Evolutionary conservation across 495 filamentous ascomycete genomes (phyloP).

Genomic region (Polyplosphaeria fusca): DNA sequence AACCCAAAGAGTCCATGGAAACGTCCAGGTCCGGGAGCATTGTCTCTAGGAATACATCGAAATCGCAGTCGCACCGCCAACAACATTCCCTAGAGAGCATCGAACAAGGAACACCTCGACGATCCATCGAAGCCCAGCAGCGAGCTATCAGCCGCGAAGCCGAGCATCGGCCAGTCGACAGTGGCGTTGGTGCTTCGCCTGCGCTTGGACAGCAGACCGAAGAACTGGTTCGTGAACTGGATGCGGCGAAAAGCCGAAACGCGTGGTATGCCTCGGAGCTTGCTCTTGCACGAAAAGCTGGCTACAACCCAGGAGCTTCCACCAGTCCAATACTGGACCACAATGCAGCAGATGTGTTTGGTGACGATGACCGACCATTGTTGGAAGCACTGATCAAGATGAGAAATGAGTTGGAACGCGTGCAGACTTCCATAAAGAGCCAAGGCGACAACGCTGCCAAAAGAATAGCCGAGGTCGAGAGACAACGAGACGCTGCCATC

Average conservation of each 20-base stretch:
- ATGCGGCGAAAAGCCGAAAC: conserved; percentile 75
- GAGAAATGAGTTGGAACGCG: conserved; percentile 74
- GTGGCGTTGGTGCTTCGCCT: conserved; percentile 40
- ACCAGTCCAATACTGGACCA: conserved; percentile 74
- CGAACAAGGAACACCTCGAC: conserved; percentile 29
- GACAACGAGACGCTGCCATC: conserved; percentile 86
- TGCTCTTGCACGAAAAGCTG: conserved; percentile 80
- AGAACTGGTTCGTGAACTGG: conserved; percentile 74
- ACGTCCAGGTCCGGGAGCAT: conserved; percentile 26
- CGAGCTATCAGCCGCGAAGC: conserved; percentile 21
- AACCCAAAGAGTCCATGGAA: conserved; percentile 29
- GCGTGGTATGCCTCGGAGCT: conserved; percentile 97
- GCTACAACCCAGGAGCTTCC: conserved; percentile 72
- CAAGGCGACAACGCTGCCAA: conserved; percentile 81
- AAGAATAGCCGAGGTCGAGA: conserved; percentile 87
- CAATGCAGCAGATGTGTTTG: conserved; percentile 68
- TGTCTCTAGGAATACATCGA: conserved; percentile 30
- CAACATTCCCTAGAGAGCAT: conserved; percentile 35
- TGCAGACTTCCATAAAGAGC: conserved; percentile 81
- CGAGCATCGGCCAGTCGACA: conserved; percentile 37
- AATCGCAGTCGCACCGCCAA: conserved; percentile 31
- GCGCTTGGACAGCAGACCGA: conserved; percentile 46
- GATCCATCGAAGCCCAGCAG: conserved; percentile 30
- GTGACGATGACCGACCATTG: conserved; percentile 85
- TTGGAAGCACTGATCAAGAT: conserved; percentile 91